Percentiles rank a stretch among this genome's conserved stretches.
These are phyloP conservation scores for Chlorella sp. DNA, from an alignment of 139 green algal genomes.

Conservation along the genomic window DNA sequence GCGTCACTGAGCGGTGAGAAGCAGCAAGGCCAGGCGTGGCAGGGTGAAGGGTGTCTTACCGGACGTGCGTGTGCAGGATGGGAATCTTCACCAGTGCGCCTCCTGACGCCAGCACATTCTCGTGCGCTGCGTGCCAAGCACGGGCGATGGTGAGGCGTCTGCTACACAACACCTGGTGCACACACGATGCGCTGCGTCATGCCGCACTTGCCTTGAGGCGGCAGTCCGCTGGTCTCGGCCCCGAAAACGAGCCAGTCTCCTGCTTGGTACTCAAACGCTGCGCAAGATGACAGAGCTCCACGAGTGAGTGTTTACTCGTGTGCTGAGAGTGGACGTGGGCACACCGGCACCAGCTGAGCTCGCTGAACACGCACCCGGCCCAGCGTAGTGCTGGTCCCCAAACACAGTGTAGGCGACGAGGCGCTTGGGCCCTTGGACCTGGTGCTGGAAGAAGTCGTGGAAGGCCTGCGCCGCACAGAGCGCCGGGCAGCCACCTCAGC, in stretches of 20 bases:
- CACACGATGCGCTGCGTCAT: too few relatives aligned
- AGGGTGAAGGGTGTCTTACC: neutral
- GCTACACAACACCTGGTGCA: too few relatives aligned
- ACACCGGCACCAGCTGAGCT: neutral
- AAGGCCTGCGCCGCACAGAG: slow-evolving; percentile 35
- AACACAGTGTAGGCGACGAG: slow-evolving; percentile 76
- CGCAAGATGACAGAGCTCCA: slow-evolving; percentile 4
- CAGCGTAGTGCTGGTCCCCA: slow-evolving; percentile 44
- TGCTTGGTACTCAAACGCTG: slow-evolving; percentile 56
- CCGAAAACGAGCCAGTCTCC: slow-evolving; percentile 60
- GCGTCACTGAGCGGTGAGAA: too few relatives aligned
- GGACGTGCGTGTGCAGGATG: slow-evolving; percentile 75
- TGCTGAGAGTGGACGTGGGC: neutral
- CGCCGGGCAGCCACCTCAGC: too few relatives aligned
- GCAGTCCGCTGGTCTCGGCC: slow-evolving; percentile 71
- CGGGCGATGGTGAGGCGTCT: too few relatives aligned
- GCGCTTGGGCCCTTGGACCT: slow-evolving; percentile 36
- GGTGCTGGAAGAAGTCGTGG: slow-evolving; percentile 29
- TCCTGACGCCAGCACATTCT: slow-evolving; percentile 28
- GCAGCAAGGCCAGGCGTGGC: too few relatives aligned
- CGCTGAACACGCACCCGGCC: slow-evolving; percentile 21
- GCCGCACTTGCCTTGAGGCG: too few relatives aligned
- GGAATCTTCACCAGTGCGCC: slow-evolving; percentile 73
- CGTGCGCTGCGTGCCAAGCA: too few relatives aligned
- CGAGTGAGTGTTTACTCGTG: too few relatives aligned